Base-by-base conservation (phyloP, 495 filamentous ascomycete species). In the Chlorociboria aeruginascens region DNA sequence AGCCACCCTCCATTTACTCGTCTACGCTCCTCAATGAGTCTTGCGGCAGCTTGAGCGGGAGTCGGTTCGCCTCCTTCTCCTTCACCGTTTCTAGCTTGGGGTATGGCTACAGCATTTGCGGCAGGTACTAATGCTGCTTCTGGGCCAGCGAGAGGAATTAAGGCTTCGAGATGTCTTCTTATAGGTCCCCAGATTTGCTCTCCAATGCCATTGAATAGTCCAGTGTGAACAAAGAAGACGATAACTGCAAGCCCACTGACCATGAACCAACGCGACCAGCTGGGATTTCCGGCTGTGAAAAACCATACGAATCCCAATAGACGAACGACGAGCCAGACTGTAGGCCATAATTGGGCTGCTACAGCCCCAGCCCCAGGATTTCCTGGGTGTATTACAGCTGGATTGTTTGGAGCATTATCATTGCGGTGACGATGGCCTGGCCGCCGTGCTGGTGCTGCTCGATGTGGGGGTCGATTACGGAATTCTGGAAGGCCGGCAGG, bases 261-360 rank as follows among this genome's bases (percentile, higher is more conserved):
- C 28, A 83, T 73, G 12, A 85, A 48, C 52, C 77, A 79, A 32
- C 86, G 76, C 7, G 75, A 73, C 81, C 81, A 89, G 37, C 67
- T 72, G 4, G 81, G 75, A 28, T 78, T 76, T n/a, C 78, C 76
- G 7, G 78, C 76, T 13, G 82, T 84, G 51, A 90, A 84, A 62
- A 88, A 78, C 68, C 83, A 90, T 32, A 86, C 76, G 63, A 93
- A 86, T 41, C 81, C 72, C 37, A 79, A 74, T 14, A 95, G 63
- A 30, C 86, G 78, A 39, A 86, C 63, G n/a, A 92, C 65, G 13
- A 92, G 71, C 86, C 86, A 94, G 16, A 92, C 58, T 17, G 78
- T 73, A 43, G 79, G 67, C 55, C 77, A 65, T 33, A 70, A 50
- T 39, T 73, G 74, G 12, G 68, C 75, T 12, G 77, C 55, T 11